Evolutionary conservation across 345 rosid species (phyloP).

Genomic region (Dipteronia sinensis): DNA sequence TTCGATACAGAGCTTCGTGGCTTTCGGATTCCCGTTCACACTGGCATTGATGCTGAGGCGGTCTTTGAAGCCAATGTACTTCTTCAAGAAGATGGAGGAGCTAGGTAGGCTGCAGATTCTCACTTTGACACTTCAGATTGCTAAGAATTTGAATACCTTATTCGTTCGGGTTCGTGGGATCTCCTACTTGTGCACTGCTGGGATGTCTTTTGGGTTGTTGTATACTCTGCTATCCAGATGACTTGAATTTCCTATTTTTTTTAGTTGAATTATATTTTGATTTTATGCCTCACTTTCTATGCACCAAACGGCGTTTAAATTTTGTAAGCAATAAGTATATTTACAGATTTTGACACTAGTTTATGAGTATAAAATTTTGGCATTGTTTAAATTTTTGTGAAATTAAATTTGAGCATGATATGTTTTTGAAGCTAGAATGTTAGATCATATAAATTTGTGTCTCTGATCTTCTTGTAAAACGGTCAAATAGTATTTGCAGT

Average conservation of each 20-base stretch:
- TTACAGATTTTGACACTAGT: not conserved
- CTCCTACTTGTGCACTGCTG: slow-evolving; percentile 55
- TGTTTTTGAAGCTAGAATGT: not conserved
- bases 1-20: slow-evolving; percentile 65
- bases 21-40: slow-evolving; percentile 79
- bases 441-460: not conserved
- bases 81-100: slow-evolving; percentile 92
- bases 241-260: not conserved
- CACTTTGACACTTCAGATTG: slow-evolving; percentile 70
- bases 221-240: slow-evolving; percentile 43
- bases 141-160: slow-evolving; percentile 67
- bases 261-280: not conserved
- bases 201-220: slow-evolving; percentile 48
- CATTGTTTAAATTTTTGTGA: not conserved
- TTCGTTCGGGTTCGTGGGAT: slow-evolving; percentile 64
- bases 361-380: not conserved
- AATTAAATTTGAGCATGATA: not conserved
- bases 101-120: slow-evolving; percentile 84
- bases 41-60: slow-evolving; percentile 81
- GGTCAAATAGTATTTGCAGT: not conserved
- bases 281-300: not conserved
- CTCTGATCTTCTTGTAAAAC: not conserved
- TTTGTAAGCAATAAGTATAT: not conserved
- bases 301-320: not conserved
- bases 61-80: slow-evolving; percentile 78